Evolutionary conservation across 441 rosid genomes (phyloP), one percentile per base, ranked within the genome.

Genomic region (Populus hybrid): DNA sequence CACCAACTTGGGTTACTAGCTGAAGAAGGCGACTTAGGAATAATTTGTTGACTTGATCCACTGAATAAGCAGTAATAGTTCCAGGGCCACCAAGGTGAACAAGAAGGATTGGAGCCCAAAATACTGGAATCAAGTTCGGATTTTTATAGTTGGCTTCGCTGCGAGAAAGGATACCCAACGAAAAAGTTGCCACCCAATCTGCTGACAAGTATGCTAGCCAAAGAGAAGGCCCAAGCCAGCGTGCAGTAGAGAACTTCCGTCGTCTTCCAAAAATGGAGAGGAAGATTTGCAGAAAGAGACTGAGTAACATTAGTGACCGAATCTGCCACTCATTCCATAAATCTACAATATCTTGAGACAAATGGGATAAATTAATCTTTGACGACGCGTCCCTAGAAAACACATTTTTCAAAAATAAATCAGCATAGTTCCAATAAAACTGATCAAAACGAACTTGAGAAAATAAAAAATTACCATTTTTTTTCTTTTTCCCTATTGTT

Each of bases 11-110:
- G 24, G 46, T 40, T 10, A 34, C 80, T 38, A 77, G 32, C 14
- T 68, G 66, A 18, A 71, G 36, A 32, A 78, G 40, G 53, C 75
- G 76, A 21, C 81, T 46, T 6, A 16, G 3, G 63, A 76, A 79
- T 18, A 78, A 46, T 65, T 32, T 18, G 67, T 71, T 78, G 24
- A 40, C 14, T 40, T 63, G 78, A 77, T 32, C 4, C 21, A 53
- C 20, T 53, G 61, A 53, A 53, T 16, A 53, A 53, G 21, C 8
- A 53, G 61, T 71, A 59, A 21, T 68, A 81, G 16, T 26, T 34
- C 74, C 81, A 21, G 83, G 83, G 21, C 80, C 83, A 36, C 81
- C 83, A 2, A 73, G 59, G 61, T 81, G 83, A 12, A 77, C 34
- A 2, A 81, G 81, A 26, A 81, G 80, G 10, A 81, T 10, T 2